Base-by-base conservation (phyloP, 352 stramenopile genomes). In the Plasmopara viticola region DNA sequence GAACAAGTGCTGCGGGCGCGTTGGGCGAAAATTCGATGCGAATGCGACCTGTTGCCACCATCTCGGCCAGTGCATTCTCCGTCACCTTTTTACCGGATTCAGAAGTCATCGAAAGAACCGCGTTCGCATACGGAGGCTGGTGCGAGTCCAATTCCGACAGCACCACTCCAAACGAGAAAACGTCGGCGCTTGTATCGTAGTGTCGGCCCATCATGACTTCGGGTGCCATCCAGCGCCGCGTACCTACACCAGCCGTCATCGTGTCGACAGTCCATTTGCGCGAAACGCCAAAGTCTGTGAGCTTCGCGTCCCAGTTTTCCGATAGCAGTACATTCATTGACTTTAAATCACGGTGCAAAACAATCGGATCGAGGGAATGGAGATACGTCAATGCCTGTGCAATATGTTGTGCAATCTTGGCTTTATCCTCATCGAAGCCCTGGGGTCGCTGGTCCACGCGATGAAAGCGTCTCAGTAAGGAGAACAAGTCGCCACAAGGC, bases 271-370 rank as follows among this genome's bases (percentile, higher is more conserved):
- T 65, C 38, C 56, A 62, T 35, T 66, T 63, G 6, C 72, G 57
- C 5, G 69, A 72, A 2, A 78, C 62, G 20, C 75, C 75, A 58
- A 86, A 86, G 53, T 82, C 72, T 8, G 70, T 73, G 56, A 86
- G 37, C 33, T 86, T 86, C 18, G 75, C 67, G 12, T 70, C 42
- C 33, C 56, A 57, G 2, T 63, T 33, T 0, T 41, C 35, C 6
- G 60, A 52, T 13, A 86, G 45, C 8, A 86, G 50, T 25, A 86
- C 67, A 49, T 84, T 86, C 53, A 70, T 74, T 0, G 75, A 84
- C 51, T 84, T 86, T 42, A 86, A 56, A 37, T 86, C 70, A 40
- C 72, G 70, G 20, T 82, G 72, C 20, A 86, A 31, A 0, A 81
- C 45, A 8, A 60, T 43, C 0, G 67, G 65, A 5, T 78, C 53